Evolutionary conservation across 2,329 filamentous ascomycete genomes (phyloP), one percentile per base, ranked within the genome.

Genomic region (Colletotrichum sp.): DNA sequence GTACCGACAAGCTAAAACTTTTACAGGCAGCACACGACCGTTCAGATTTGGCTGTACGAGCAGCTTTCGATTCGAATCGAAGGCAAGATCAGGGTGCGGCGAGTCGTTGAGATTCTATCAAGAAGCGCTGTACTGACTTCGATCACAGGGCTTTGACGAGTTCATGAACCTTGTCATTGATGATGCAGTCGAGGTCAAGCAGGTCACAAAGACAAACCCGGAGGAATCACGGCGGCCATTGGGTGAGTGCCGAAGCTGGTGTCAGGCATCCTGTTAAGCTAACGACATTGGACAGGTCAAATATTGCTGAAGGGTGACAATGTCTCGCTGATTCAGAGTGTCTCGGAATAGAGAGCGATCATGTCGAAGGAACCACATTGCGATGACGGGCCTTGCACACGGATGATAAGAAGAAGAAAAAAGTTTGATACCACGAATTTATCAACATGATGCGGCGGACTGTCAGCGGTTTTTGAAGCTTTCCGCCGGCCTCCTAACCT

Each of bases 131-230:
- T 44, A 60, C 79, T 82, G 71, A 82, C 75, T 66, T 21, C 13
- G 32, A 9, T 30, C 57, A 3, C 78, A 98, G 96, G 96, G 97
- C 16, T 99, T 99, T 80, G 97, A 99, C 84, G 97, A 99, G 86
- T 99, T 99, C 88, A 98, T 99, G 96, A 99, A 99, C 88, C 89
- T 99, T 66, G 97, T 99, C 52, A 91, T 98, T 79, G 97, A 99
- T 83, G 96, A 99, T 81, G 97, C 97, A 34, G 92, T 98, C 73
- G 96, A 99, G 87, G 96, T 99, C 60, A 95, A 93, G 85, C 91
- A 95, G 83, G 89, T 95, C 71, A 96, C 94, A 78, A 98, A 98
- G 89, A 93, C 92, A 18, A 93, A 95, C 80, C 85, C 89, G 57
- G 92, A 93, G 79, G 96, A 98, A 87, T 93, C 92, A 79, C 91